Percentiles rank a stretch among this genome's conserved stretches.
Evolutionary conservation across 1,284 basidiomycete genomes (phyloP).

Genomic region (Malassezia globosa): DNA sequence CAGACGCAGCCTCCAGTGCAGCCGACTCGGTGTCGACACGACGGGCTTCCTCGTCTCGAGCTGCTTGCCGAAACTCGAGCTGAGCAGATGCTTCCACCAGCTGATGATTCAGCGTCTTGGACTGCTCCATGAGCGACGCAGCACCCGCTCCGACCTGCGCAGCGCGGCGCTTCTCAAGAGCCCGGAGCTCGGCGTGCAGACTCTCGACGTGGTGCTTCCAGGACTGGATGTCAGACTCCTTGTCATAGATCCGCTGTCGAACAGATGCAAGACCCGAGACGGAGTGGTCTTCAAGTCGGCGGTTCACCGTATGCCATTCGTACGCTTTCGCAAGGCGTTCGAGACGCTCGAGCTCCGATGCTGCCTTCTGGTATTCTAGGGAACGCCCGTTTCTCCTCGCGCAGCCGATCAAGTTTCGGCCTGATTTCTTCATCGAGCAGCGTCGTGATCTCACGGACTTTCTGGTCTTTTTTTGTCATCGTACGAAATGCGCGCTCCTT

Average conservation of each 20-base stretch:
- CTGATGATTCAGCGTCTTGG: constrained; percentile 67
- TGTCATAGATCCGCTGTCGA: constrained; percentile 33
- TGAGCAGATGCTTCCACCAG: constrained; percentile 79
- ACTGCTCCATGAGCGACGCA: constrained; percentile 65
- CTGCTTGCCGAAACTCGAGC: constrained; percentile 67
- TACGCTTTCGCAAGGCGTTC: constrained; percentile 72
- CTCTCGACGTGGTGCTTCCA: constrained; percentile 41
- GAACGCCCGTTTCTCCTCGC: constrained; percentile 78
- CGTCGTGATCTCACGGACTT: constrained; percentile 67
- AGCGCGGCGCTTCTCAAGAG: constrained; percentile 52
- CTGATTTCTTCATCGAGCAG: constrained; percentile 74
- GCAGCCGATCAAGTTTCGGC: constrained; percentile 82
- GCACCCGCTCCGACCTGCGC: constrained; percentile 51
- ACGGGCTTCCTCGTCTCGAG: constrained; percentile 68
- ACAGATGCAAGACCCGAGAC: constrained; percentile 43
- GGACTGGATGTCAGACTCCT: constrained; percentile 46
- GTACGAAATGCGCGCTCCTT: constrained; percentile 96
- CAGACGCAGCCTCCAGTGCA: constrained; percentile 47
- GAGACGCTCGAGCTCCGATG: constrained; percentile 77
- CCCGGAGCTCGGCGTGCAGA: constrained; percentile 51
- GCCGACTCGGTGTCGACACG: constrained; percentile 56
- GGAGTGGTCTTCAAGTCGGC: constrained; percentile 47
- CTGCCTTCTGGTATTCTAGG: constrained; percentile 82
- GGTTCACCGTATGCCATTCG: constrained; percentile 60
- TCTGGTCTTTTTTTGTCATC: constrained; percentile 95